Conservation (phyloP, 2,329 filamentous ascomycete genomes). For the Rutstroemia sp. region DNA sequence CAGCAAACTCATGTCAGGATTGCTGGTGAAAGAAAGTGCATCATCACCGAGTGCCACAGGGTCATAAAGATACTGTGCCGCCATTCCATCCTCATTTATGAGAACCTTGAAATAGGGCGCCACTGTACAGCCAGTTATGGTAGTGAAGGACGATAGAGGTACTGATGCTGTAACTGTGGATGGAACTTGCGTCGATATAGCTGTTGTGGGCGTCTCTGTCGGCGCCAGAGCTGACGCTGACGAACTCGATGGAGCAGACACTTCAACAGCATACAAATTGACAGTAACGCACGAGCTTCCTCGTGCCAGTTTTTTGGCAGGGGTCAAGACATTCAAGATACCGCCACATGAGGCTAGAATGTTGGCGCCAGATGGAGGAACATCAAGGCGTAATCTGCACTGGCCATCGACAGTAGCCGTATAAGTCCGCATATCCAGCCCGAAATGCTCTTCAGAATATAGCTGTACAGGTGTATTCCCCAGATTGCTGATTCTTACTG, state of each 20-base stretch:
- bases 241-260: neutral
- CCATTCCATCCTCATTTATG: constrained; percentile 4
- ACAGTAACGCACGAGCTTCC: constrained; percentile 6
- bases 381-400: constrained; percentile 5
- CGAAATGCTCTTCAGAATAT: constrained; percentile 8
- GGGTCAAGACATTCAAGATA: constrained; percentile 10
- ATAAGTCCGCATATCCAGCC: constrained; percentile 9
- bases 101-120: constrained; percentile 15
- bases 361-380: constrained; percentile 4
- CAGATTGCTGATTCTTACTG: constrained; percentile 8
- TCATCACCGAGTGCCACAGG: constrained; percentile 12
- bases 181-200: neutral
- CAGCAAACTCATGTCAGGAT: constrained; percentile 6
- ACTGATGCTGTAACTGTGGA: neutral
- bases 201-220: neutral
- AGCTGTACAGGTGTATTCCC: constrained; percentile 16
- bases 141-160: neutral
- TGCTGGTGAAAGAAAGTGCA: constrained; percentile 10
- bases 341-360: constrained; percentile 12
- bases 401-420: constrained; percentile 2
- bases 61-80: constrained; percentile 14
- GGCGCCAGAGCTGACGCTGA: neutral
- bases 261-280: constrained; percentile 9
- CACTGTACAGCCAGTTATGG: constrained; percentile 6
- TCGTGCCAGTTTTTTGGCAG: constrained; percentile 3